Evolutionary conservation across 768 basidiomycete species (phyloP), one percentile per base, ranked within the genome.

Genomic region (Boletus subcaerulescens): DNA sequence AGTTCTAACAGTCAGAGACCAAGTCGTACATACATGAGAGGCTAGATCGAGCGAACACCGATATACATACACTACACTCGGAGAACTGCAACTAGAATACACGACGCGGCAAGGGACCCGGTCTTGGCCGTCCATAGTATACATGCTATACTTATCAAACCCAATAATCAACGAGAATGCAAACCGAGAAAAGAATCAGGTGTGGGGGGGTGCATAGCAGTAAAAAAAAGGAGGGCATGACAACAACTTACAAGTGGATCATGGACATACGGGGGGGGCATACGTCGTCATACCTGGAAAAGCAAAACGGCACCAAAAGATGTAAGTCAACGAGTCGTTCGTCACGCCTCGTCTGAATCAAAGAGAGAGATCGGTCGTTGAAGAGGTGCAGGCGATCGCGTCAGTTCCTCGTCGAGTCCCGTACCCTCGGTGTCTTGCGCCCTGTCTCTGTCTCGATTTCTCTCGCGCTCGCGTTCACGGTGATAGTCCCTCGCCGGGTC

Each of bases 321-420:
- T 29, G 26, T 29, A 36, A 43, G 7, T 33, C 15, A 22, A 13
- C 29, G 31, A 8, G 36, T 33, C 49, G 6, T 2, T 4, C 9
- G 4, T 20, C 54, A 55, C 4, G 45, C 50, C 29, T 65, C 66
- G 41, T 64, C 66, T 1, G 66, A 65, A 57, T 67, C 67, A 3
- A 70, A 72, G 3, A 72, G 60, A 20, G 69, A 70, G 17, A 70
- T 70, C 5, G 71, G 69, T 13, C 69, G 62, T 43, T 56, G 55
- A 0, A 71, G 59, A 15, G 70, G 54, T 14, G 69, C 71, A 6
- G 69, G 71, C 36, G 69, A 70, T 9, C 39, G 60, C 17, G 60
- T 58, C 35, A 46, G 24, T 12, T 55, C 64, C 18, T 56, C 62
- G 1, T 55, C 55, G 17, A 42, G 3, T 9, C 17, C 60, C 8